phyloP scores from a whole-genome alignment of 2,329 filamentous ascomycete species.

The Stachybotrys chartarum region DNA sequence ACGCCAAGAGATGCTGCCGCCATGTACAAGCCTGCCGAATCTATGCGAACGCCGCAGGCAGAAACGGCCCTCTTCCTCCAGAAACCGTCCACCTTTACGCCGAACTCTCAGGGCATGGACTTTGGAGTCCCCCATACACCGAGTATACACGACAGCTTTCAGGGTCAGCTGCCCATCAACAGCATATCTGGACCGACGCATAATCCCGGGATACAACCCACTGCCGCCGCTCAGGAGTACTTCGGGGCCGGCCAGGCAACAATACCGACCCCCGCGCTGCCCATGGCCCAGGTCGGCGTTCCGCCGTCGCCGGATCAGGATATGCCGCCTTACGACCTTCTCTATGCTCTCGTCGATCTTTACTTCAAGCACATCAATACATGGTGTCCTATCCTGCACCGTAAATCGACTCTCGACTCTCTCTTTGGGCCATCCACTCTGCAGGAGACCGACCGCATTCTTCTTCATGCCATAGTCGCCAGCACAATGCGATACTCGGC shows the following conservation, averaged over 20 bases:
- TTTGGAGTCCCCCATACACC: slow-evolving; percentile 41
- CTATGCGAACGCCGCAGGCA: slow-evolving; percentile 45
- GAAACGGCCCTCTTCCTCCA: slow-evolving; percentile 55
- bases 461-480: slow-evolving; percentile 74
- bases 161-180: slow-evolving; percentile 30
- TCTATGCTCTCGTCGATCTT: slow-evolving; percentile 57
- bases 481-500: slow-evolving; percentile 80
- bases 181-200: slow-evolving; percentile 31
- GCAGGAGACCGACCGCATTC: slow-evolving; percentile 29
- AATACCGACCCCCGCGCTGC: slow-evolving; percentile 52
- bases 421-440: slow-evolving; percentile 34
- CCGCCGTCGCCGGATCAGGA: slow-evolving; percentile 45
- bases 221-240: slow-evolving; percentile 40
- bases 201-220: slow-evolving; percentile 27
- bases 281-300: slow-evolving; percentile 36
- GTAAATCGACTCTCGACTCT: slow-evolving; percentile 31
- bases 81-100: slow-evolving; percentile 44
- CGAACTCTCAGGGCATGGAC: slow-evolving; percentile 40
- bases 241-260: slow-evolving; percentile 35
- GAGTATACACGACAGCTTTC: slow-evolving; percentile 41
- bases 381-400: slow-evolving; percentile 42
- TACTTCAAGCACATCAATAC: slow-evolving; percentile 60
- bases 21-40: slow-evolving; percentile 43
- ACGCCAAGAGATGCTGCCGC: slow-evolving; percentile 42
- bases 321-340: slow-evolving; percentile 65